Evolutionary conservation across 352 stramenopile genomes (phyloP), one percentile per base, ranked within the genome.

Genomic region (Phytophthora pseudosyringae): DNA sequence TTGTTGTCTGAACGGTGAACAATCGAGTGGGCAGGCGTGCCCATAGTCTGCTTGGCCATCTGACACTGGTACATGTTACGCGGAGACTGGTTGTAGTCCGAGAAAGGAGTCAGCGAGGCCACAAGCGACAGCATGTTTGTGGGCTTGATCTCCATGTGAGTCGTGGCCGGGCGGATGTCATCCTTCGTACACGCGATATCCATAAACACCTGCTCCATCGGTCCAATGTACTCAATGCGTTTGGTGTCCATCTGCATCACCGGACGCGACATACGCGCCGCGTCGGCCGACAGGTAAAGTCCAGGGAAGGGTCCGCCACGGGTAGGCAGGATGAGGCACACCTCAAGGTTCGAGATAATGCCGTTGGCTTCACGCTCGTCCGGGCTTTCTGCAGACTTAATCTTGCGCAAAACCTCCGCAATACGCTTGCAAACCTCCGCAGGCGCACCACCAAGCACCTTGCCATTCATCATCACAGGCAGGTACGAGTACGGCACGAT

Each of bases 1-100:
- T 99, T 99, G 84, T 99, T 99, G 76, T 99, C 98, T 9, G 95
- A 86, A 58, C 98, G 90, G 72, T 99, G 93, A 5, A 91, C 85
- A 53, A 99, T 89, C 52, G 96, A 99, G 74, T 99, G 97, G n/a
- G 89, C 90, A 15, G 97, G 97, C 21, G 97, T 99, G 36, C 98
- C 98, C 98, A 99, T 99, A 3, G 98, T 99, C 76, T 99, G 98
- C 83, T 99, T 99, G 36, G 97, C 98, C 98, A 99, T 99, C 81
- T 99, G 98, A 69, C 98, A 99, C 89, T 99, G 98, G 76, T 99
- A 99, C 98, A 99, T 99, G 81, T 99, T 99, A 75, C 98, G 85
- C 36, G 98, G 98, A 26, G 89, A 98, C 84, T 99, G 98, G 80
- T 99, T 99, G 81, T 99, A 99, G 81, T 99, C 98, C 2, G 91